Conservation (phyloP, 2,329 filamentous ascomycete genomes). For the Metarhizium brunneum region DNA sequence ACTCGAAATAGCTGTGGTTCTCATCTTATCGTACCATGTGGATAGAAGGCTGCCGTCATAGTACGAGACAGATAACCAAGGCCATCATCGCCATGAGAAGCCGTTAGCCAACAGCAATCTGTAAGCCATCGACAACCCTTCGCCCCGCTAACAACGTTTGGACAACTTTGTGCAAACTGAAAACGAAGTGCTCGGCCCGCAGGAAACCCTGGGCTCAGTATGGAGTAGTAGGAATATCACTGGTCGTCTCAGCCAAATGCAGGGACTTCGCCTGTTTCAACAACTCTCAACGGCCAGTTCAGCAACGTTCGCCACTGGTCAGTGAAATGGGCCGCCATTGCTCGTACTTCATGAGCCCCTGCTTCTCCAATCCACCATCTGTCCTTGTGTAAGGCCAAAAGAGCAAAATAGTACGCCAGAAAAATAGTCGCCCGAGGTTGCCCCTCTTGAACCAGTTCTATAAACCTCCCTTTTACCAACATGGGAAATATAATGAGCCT, state of each 20-base stretch:
- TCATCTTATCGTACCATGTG: neutral
- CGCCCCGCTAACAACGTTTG: neutral
- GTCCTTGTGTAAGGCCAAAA: conserved; percentile 4
- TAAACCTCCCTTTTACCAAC: conserved; percentile 8
- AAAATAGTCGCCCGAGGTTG: conserved; percentile 4
- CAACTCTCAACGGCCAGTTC: conserved; percentile 5
- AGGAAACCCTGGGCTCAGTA: neutral
- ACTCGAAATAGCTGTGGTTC: neutral
- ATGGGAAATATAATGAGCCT: conserved; percentile 8
- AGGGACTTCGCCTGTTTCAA: conserved; percentile 3
- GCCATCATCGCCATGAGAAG: neutral
- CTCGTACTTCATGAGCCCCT: conserved; percentile 4
- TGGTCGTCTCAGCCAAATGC: neutral
- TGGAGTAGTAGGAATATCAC: too few species aligned
- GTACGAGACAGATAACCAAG: neutral
- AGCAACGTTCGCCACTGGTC: conserved; percentile 6
- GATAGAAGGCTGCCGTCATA: neutral
- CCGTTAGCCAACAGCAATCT: neutral
- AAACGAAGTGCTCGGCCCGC: neutral
- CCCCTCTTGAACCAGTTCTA: conserved; percentile 7
- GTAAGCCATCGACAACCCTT: neutral
- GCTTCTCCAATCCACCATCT: conserved; percentile 7
- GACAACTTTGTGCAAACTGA: neutral
- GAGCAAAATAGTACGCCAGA: conserved; percentile 7
- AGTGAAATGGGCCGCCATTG: conserved; percentile 2